Conservation (phyloP, 495 filamentous ascomycete genomes). For the Trichoderma reesei region DNA sequence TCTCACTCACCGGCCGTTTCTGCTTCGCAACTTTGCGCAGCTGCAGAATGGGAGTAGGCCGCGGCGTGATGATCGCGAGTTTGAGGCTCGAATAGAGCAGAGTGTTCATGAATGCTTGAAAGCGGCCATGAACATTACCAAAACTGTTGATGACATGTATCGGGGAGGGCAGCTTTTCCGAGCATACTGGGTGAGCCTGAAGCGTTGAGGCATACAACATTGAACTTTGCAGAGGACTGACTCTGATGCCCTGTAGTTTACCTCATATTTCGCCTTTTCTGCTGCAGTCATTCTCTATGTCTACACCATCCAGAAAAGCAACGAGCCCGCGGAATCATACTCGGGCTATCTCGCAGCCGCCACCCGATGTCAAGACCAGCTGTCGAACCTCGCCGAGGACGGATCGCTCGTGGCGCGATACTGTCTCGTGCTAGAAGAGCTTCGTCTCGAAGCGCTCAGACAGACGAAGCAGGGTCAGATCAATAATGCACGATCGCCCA, state of each 20-base stretch:
- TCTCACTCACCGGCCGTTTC: constrained; percentile 42
- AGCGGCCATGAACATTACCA: constrained; percentile 17
- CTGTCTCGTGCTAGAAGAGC: constrained; percentile 32
- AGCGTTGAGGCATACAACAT: neutral
- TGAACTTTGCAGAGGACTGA: neutral
- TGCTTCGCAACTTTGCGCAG: constrained; percentile 43
- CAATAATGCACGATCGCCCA: neutral
- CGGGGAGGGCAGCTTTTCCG: constrained; percentile 17
- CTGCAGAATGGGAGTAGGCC: constrained; percentile 17
- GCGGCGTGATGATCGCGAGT: constrained; percentile 5
- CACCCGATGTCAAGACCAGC: constrained; percentile 20
- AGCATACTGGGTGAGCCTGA: constrained; percentile 19
- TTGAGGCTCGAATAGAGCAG: constrained; percentile 13
- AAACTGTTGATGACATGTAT: constrained; percentile 20
- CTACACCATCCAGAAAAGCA: constrained; percentile 38
- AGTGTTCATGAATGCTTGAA: constrained; percentile 20
- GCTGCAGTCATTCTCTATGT: constrained; percentile 47
- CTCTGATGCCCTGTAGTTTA: constrained; percentile 33
- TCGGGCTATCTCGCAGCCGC: constrained; percentile 20
- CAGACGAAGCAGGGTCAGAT: constrained; percentile 9
- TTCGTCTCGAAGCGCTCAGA: constrained; percentile 30
- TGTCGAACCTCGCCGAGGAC: constrained; percentile 18
- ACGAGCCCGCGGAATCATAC: constrained; percentile 12
- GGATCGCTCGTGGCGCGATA: constrained; percentile 24
- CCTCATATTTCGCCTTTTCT: constrained; percentile 45